phyloP scores from a whole-genome alignment of 176 grass and related monocot genomes.

The Cymbopogon citratus region DNA sequence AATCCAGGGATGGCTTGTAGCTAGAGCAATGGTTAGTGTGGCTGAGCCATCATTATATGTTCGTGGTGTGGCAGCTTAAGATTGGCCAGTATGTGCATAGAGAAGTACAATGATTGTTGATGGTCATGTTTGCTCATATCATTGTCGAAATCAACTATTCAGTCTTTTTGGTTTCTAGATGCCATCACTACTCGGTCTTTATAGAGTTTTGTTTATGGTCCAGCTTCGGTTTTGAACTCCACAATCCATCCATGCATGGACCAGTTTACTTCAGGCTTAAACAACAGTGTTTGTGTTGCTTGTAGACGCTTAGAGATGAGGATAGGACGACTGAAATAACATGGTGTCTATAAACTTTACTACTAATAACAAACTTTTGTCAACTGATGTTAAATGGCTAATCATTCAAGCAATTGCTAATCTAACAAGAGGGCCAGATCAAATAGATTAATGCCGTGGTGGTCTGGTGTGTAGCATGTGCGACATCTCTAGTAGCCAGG shows the following conservation, averaged over 20 bases:
- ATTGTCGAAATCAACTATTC: neutral
- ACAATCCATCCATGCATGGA: no score
- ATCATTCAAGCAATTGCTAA: neutral
- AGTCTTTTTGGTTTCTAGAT: neutral
- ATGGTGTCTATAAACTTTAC: neutral
- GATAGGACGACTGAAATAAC: neutral
- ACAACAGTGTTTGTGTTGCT: neutral
- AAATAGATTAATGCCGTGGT: neutral
- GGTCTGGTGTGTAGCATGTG: conserved; percentile 3
- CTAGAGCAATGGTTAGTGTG: neutral
- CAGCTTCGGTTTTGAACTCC: neutral
- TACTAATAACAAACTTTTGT: neutral
- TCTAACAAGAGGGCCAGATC: neutral
- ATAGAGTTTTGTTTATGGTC: neutral
- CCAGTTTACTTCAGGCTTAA: neutral
- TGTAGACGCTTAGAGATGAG: neutral
- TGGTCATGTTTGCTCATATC: neutral
- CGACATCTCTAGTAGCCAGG: neutral
- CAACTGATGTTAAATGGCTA: neutral
- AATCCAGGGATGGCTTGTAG: neutral
- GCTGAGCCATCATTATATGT: neutral
- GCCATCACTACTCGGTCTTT: neutral
- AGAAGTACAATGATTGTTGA: neutral
- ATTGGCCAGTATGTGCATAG: neutral
- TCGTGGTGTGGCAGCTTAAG: neutral